These are phyloP conservation scores for Millerozyma acaciae DNA, from an alignment of 805 yeast species.

Conservation along the genomic window DNA sequence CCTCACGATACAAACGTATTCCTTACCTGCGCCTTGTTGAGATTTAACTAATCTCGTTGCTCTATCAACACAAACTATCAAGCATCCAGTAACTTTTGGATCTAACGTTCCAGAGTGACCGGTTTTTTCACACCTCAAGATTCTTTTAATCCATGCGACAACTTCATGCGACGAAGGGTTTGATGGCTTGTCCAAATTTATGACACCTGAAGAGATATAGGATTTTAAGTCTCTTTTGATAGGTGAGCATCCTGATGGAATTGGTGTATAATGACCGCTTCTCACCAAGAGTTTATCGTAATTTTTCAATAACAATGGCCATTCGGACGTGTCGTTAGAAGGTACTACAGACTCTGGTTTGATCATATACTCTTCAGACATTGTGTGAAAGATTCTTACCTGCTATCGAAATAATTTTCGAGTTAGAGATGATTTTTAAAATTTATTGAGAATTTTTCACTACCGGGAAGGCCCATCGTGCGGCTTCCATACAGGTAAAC, in stretches of 20 bases:
- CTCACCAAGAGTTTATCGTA: slow-evolving; percentile 92
- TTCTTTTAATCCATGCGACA: slow-evolving; percentile 98
- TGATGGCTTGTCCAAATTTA: slow-evolving; percentile 95
- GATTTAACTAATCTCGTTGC: slow-evolving; percentile 97
- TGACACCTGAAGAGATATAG: slow-evolving; percentile 91
- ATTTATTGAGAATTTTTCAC: slow-evolving; percentile 7
- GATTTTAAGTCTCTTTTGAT: slow-evolving; percentile 88
- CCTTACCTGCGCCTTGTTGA: slow-evolving; percentile 99
- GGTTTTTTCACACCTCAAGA: slow-evolving; percentile 91
- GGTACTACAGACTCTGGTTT: slow-evolving; percentile 84
- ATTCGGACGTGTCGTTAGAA: slow-evolving; percentile 80
- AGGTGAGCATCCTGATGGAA: slow-evolving; percentile 93
- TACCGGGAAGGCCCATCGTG: slow-evolving; percentile 18
- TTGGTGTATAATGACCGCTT: slow-evolving; percentile 96
- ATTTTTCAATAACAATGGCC: slow-evolving; percentile 94
- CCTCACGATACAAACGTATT: slow-evolving; percentile 96
- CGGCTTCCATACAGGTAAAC: slow-evolving; percentile 16
- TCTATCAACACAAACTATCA: slow-evolving; percentile 96
- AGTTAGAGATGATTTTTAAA: slow-evolving; percentile 1
- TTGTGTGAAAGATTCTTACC: slow-evolving; percentile 15
- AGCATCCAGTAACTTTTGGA: slow-evolving; percentile 98
- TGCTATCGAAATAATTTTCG: not conserved
- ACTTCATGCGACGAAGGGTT: slow-evolving; percentile 99
- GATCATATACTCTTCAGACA: slow-evolving; percentile 73
- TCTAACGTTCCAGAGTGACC: slow-evolving; percentile 99